A percentile compares a stretch with the other conserved stretches of the same genome.
phyloP scores from a whole-genome alignment of 1,139 yeast genomes.

The Geotrichum cucujoidarum region DNA sequence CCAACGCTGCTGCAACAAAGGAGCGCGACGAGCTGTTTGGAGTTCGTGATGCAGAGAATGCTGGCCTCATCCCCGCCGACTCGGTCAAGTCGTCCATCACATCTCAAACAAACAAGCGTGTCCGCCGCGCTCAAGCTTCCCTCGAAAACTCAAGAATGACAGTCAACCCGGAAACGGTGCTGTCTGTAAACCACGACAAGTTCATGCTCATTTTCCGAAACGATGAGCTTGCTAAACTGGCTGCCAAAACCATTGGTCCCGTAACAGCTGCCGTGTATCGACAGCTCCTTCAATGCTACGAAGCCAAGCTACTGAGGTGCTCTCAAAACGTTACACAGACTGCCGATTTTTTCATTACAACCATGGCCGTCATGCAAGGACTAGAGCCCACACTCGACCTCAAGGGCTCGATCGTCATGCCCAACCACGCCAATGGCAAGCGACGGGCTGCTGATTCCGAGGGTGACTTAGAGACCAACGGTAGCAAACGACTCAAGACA shows the following conservation, averaged over 20 bases:
- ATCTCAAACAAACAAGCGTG: slow-evolving; percentile 26
- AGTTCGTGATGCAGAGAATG: slow-evolving; percentile 26
- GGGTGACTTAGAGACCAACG: slow-evolving; percentile 16
- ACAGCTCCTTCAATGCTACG: slow-evolving; percentile 54
- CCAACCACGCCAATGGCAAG: slow-evolving; percentile 6
- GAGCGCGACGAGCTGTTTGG: slow-evolving; percentile 38
- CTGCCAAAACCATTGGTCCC: slow-evolving; percentile 64
- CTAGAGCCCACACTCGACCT: slow-evolving; percentile 32
- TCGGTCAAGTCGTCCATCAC: slow-evolving; percentile 25
- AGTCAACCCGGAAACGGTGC: slow-evolving; percentile 40
- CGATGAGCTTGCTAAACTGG: slow-evolving; percentile 56
- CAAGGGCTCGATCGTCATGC: slow-evolving; percentile 24
- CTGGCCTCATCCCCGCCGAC: slow-evolving; percentile 25
- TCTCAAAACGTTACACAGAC: slow-evolving; percentile 28
- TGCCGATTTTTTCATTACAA: slow-evolving; percentile 33
- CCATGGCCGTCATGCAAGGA: slow-evolving; percentile 32
- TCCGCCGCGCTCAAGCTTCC: slow-evolving; percentile 7
- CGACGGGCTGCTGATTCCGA: slow-evolving; percentile 7
- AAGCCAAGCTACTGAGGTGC: slow-evolving; percentile 37
- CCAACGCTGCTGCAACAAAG: slow-evolving; percentile 54
- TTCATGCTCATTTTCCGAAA: slow-evolving; percentile 65
- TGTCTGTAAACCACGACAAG: slow-evolving; percentile 61
- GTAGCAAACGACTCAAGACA: slow-evolving; percentile 13
- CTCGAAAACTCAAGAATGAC: slow-evolving; percentile 17
- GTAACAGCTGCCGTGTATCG: slow-evolving; percentile 63